These are phyloP conservation scores for Halophytophthora batemanensis DNA, from an alignment of 352 stramenopile species.

Conservation along the genomic window DNA sequence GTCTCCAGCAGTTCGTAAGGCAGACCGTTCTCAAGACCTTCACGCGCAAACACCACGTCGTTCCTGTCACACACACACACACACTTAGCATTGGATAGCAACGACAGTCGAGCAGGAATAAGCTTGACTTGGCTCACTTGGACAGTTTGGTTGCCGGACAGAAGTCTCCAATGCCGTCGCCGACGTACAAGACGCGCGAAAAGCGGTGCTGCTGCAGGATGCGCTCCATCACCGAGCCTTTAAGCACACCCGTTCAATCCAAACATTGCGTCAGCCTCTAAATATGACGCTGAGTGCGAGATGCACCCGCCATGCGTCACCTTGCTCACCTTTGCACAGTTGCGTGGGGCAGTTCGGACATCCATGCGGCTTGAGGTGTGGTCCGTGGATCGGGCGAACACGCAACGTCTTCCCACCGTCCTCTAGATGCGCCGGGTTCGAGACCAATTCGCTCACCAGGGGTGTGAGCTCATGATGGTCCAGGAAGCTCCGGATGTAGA, in stretches of 20 bases:
- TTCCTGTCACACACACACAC: slow-evolving; percentile 8
- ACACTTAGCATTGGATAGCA: neutral
- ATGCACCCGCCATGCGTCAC: too few relatives aligned
- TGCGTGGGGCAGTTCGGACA: slow-evolving; percentile 45
- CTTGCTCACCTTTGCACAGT: slow-evolving; percentile 55
- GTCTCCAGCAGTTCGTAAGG: slow-evolving; percentile 8
- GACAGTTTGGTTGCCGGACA: slow-evolving; percentile 40
- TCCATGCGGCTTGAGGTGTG: slow-evolving; percentile 29
- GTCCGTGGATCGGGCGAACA: slow-evolving; percentile 32
- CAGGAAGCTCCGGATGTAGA: slow-evolving; percentile 49
- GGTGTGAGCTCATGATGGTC: slow-evolving; percentile 19
- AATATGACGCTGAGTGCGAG: too few relatives aligned
- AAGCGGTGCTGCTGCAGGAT: slow-evolving; percentile 27
- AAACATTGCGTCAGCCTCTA: too few relatives aligned
- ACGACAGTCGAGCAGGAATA: neutral
- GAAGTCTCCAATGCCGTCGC: slow-evolving; percentile 48
- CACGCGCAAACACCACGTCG: slow-evolving; percentile 21
- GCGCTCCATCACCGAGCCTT: slow-evolving; percentile 36
- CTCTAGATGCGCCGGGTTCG: slow-evolving; percentile 32
- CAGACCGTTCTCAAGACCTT: neutral
- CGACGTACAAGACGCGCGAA: slow-evolving; percentile 51
- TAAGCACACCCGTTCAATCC: too few relatives aligned
- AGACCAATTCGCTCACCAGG: slow-evolving; percentile 33
- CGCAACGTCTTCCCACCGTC: slow-evolving; percentile 20
- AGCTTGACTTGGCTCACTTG: slow-evolving; percentile 18